A percentile compares a stretch with the other conserved stretches of the same genome.
phyloP scores from a whole-genome alignment of 192 early-diverging fungal genomes.

The Rhizophagus prolifer region DNA sequence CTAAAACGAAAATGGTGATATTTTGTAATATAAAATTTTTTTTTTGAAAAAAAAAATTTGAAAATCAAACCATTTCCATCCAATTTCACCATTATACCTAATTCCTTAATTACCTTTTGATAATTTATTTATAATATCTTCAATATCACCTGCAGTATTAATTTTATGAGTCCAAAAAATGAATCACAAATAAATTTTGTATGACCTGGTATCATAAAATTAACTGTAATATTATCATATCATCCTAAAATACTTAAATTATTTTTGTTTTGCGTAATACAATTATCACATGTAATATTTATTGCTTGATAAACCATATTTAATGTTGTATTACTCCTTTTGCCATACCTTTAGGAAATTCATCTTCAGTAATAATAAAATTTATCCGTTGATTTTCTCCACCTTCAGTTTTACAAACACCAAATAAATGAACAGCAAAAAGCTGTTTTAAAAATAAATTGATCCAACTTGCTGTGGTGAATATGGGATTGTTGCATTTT shows the following conservation, averaged over 20 bases:
- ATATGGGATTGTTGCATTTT: conserved; percentile 1
- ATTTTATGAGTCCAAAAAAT: no score
- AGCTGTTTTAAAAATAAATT: conserved; percentile 8
- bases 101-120: no score
- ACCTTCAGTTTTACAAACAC: background rate
- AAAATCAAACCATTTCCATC: no score
- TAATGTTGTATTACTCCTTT: conserved; percentile 7
- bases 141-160: no score
- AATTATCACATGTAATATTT: conserved; percentile 15
- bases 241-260: background rate
- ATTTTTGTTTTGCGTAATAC: conserved; percentile 14
- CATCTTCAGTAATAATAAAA: conserved; percentile 8
- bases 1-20: no score
- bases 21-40: no score
- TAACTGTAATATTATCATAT: no score
- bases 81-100: no score
- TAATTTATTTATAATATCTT: no score
- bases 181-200: no score
- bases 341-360: background rate
- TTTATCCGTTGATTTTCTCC: background rate
- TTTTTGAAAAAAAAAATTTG: no score
- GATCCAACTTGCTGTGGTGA: background rate
- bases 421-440: background rate
- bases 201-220: no score
- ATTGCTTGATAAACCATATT: conserved; percentile 9